A percentile compares a stretch with the other conserved stretches of the same genome.
Conservation (phyloP, 805 yeast genomes). For the Metschnikowia kofuensis region DNA sequence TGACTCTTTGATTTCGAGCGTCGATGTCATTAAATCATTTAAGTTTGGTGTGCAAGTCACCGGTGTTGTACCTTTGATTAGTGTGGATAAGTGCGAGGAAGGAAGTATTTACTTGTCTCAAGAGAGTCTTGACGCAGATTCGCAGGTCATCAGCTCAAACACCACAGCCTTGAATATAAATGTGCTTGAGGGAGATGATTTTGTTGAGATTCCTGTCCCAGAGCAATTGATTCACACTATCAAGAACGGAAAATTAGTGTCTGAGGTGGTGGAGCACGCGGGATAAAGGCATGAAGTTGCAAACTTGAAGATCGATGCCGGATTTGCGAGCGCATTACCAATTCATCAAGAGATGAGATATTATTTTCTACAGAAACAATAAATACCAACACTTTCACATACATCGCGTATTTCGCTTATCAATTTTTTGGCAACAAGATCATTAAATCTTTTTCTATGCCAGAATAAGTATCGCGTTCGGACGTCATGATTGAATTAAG, state of each 20-base stretch:
- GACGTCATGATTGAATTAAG: too few relatives aligned
- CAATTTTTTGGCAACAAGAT: too few relatives aligned
- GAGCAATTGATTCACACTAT: constrained; percentile 85
- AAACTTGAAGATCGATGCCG: not conserved
- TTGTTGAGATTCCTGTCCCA: constrained; percentile 78
- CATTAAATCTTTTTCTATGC: too few relatives aligned
- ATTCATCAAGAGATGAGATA: too few relatives aligned
- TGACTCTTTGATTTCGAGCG: constrained; percentile 81
- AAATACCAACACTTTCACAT: too few relatives aligned
- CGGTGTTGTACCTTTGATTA: constrained; percentile 78
- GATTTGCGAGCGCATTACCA: too few relatives aligned
- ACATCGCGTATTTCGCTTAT: too few relatives aligned
- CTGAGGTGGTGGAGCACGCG: constrained; percentile 78
- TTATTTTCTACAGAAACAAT: too few relatives aligned
- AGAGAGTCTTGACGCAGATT: constrained; percentile 63
- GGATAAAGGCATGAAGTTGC: constrained; percentile 40
- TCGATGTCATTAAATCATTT: constrained; percentile 79
- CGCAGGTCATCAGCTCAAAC: constrained; percentile 73
- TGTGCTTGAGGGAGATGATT: constrained; percentile 75
- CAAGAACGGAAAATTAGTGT: constrained; percentile 56
- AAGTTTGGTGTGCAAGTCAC: constrained; percentile 83
- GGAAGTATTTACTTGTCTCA: constrained; percentile 77
- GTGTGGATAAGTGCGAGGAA: constrained; percentile 84
- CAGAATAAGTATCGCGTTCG: too few relatives aligned
- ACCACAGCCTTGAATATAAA: constrained; percentile 85